Evolutionary conservation across 306 rosid genomes (phyloP), one percentile per base, ranked within the genome.

Genomic region (Senna tora): DNA sequence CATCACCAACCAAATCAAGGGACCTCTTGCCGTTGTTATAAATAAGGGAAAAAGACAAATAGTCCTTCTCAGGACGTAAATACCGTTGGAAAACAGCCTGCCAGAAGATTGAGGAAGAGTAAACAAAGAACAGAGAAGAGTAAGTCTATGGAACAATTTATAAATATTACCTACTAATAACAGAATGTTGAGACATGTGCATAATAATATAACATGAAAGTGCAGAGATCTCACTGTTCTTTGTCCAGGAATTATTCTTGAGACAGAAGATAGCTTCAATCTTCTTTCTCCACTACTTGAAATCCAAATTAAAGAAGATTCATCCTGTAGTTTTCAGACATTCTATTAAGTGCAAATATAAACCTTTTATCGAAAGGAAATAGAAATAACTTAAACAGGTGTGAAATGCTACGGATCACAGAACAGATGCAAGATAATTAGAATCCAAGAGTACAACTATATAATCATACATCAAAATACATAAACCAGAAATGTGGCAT

Each of bases 31-130:
- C 98, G 86, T 84, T 82, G 78, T 84, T 89, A 82, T 91, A 91
- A 73, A 93, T 84, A 62, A 93, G 98, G 39, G 98, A 93, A 81
- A 93, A 93, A 1, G 98, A 93, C 73, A 93, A 82, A 76, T 86
- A 91, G 73, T 93, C 97, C 85, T 91, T 93, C 80, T 90, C 98
- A 49, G 98, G 97, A 53, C 87, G 83, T 71, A 87, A 80, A 84
- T 83, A 90, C 38, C 98, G 84, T 75, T 87, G 92, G 71, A 90
- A 90, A 83, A 93, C 98, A 77, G 97, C 94, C 98, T 93, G 78
- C 71, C 54, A 51, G 67, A 63, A 63, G 65, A 84, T 76, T 80
- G 45, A 61, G 68, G 15, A 62, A 75, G 50, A 33, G 15, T 45
- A 45, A 54, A 45, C 63, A 47, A 50, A 72, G 15, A 72, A 67